A percentile compares a stretch with the other conserved stretches of the same genome.
phyloP scores from a whole-genome alignment of 2,329 filamentous ascomycete species.

The Zalaria sp. region DNA sequence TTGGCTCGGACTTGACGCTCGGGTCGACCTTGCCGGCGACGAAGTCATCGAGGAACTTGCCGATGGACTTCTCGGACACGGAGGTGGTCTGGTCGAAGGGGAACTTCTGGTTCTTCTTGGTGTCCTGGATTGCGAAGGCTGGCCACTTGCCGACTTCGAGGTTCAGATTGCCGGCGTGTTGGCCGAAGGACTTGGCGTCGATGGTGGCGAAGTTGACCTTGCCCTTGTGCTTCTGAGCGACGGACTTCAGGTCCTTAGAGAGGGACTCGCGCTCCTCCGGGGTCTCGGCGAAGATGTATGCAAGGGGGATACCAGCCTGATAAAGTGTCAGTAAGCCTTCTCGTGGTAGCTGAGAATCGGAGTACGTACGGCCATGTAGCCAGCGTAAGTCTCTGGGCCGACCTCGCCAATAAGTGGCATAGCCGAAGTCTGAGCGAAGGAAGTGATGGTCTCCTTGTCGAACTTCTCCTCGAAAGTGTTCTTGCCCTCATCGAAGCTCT shows the following conservation, averaged over 20 bases:
- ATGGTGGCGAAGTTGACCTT: conserved; percentile 97
- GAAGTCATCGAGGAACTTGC: conserved; percentile 75
- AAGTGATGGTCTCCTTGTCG: conserved; percentile 62
- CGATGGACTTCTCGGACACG: conserved; percentile 60
- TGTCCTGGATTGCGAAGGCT: conserved; percentile 94
- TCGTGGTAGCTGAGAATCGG: neutral
- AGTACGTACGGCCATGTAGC: conserved; percentile 64
- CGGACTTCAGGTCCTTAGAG: conserved; percentile 61
- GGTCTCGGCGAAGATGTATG: conserved; percentile 21
- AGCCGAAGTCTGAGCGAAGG: conserved; percentile 71
- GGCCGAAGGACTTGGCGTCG: conserved; percentile 84
- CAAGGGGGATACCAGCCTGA: conserved; percentile 54
- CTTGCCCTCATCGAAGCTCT: conserved; percentile 96
- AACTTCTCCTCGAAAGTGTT: conserved; percentile 69
- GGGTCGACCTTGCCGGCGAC: conserved; percentile 77
- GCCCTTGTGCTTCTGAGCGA: conserved; percentile 87
- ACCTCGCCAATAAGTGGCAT: conserved; percentile 91
- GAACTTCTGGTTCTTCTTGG: conserved; percentile 91
- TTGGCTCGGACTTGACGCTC: conserved; percentile 95
- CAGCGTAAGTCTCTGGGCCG: conserved; percentile 88
- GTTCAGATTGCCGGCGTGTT: conserved; percentile 93
- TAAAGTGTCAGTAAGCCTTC: neutral
- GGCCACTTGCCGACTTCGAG: conserved; percentile 92
- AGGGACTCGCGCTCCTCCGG: conserved; percentile 46
- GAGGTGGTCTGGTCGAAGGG: conserved; percentile 53